Evolutionary conservation across 345 rosid species (phyloP), one percentile per base, ranked within the genome.

Genomic region (Zanthoxylum bungeanum): DNA sequence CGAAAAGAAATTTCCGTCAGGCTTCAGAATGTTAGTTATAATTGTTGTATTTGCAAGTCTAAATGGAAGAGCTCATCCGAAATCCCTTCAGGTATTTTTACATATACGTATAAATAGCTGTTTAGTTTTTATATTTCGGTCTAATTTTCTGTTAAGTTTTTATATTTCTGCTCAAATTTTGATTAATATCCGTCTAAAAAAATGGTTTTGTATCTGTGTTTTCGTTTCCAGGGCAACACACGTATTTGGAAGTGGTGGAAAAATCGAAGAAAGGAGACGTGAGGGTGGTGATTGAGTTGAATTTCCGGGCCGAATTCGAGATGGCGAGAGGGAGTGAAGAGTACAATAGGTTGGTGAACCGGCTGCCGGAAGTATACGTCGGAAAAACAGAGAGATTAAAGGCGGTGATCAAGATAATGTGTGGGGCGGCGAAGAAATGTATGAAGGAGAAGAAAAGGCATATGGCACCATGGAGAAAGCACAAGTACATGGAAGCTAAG

Each of bases 381-480:
- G 95, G 95, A 0, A 92, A 92, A 80, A 75, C 83, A 0, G 97
- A 91, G 57, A 87, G 97, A 77, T 78, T 94, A 51, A 84, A 76
- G 57, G 78, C 82, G 5, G 30, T 92, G 79, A 86, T 90, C 67
- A 91, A 92, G 74, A 85, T 90, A 4, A 12, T 94, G 52, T 94
- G 98, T 70, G 53, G 73, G 0, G 92, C 98, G 0, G 91, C 85
- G 3, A 91, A 94, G 62, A 84, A 66, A 56, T 88, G 91, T 72
- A 83, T 89, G 93, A 90, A 87, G 76, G 96, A 94, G 80, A 87
- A 84, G 79, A 86, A 89, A 68, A 91, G 91, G 86, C 95, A 94
- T 72, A 62, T 94, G 80, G 97, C 84, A 47, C 98, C 98, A 9
- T 91, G 97, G 97, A 88, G 98, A 73, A 93, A 86, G 83, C 86